Conservation (phyloP, 257 asterid species). For the Nicotiana undulata region DNA sequence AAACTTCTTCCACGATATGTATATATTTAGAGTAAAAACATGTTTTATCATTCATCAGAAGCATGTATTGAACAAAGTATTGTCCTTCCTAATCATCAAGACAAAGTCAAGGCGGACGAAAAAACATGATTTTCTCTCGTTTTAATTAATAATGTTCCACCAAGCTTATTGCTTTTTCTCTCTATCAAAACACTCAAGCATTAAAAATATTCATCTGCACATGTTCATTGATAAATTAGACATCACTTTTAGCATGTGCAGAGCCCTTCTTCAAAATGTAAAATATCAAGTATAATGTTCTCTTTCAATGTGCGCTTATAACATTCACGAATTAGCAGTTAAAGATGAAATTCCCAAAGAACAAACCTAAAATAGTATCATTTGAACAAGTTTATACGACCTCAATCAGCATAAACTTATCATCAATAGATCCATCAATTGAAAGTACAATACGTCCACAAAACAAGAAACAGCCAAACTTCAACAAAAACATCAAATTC, state of each 20-base stretch:
- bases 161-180: neutral
- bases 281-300: neutral
- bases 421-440: neutral
- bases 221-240: neutral
- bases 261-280: neutral
- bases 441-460: neutral
- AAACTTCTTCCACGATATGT: neutral
- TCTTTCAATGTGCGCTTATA: neutral
- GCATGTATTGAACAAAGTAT: neutral
- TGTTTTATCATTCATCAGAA: neutral
- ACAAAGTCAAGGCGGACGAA: neutral
- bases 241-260: neutral
- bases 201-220: neutral
- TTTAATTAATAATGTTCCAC: neutral
- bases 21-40: neutral
- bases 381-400: neutral
- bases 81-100: neutral
- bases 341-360: neutral
- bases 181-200: neutral
- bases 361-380: neutral
- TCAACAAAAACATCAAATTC: neutral
- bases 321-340: neutral
- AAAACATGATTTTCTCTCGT: neutral
- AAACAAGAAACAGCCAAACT: neutral
- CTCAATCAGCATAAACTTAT: neutral